phyloP scores from a whole-genome alignment of 2,329 filamentous ascomycete species.

The Colletotrichum gigasporum region DNA sequence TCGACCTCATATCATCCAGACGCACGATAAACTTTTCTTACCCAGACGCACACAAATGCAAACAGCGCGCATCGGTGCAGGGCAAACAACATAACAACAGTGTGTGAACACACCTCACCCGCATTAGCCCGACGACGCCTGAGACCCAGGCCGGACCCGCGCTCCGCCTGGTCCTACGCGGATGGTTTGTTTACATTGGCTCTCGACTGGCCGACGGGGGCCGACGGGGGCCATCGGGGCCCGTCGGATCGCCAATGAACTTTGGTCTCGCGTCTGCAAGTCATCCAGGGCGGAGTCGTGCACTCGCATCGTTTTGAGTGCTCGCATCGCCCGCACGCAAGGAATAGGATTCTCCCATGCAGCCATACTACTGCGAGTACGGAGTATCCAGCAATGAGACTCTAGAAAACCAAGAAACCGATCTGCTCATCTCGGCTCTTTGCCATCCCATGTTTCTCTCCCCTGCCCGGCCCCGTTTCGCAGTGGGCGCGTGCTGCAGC shows the following conservation, averaged over 20 bases:
- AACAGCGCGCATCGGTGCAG: too few species aligned
- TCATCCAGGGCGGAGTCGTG: slow-evolving; percentile 1
- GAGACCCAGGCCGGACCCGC: too few species aligned
- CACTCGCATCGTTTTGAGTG: neutral
- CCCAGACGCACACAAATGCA: too few species aligned
- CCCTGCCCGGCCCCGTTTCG: neutral
- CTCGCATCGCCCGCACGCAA: neutral
- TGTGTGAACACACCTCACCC: slow-evolving; percentile 9
- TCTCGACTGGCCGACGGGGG: neutral
- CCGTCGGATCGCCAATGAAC: neutral
- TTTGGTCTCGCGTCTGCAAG: neutral
- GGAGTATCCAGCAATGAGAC: too few species aligned
- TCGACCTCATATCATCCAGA: too few species aligned
- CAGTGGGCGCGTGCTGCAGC: slow-evolving; percentile 17
- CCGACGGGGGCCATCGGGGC: too few species aligned
- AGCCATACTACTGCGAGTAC: too few species aligned
- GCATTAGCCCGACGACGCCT: slow-evolving; percentile 10
- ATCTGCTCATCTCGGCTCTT: slow-evolving; percentile 28
- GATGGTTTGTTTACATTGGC: slow-evolving; percentile 29
- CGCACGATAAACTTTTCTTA: too few species aligned
- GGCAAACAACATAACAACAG: too few species aligned
- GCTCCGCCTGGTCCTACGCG: too few species aligned
- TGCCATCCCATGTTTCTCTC: slow-evolving; percentile 17
- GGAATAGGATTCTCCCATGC: neutral
- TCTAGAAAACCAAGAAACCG: slow-evolving; percentile 20